These are phyloP conservation scores for Blastobotrys arbuscula DNA, from an alignment of 1,139 yeast genomes.

Conservation along the genomic window DNA sequence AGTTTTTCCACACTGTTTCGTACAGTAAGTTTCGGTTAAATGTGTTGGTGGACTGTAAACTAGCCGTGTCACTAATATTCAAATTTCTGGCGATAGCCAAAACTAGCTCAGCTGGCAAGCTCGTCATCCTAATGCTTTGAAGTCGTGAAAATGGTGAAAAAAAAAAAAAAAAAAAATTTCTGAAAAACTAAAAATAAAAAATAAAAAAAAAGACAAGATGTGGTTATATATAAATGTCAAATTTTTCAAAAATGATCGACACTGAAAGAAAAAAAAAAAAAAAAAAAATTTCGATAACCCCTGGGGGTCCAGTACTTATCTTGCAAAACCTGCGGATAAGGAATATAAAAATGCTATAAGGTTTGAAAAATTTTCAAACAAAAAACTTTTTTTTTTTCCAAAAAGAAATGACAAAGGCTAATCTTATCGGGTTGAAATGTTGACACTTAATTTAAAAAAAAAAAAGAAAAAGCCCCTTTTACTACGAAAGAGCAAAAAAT, in stretches of 20 bases:
- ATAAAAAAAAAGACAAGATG: not conserved
- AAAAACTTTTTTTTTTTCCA: too few species aligned
- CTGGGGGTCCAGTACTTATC: too few species aligned
- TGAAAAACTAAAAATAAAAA: not conserved
- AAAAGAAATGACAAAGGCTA: too few species aligned
- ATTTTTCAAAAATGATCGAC: not conserved
- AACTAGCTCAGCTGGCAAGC: slow-evolving; percentile 6
- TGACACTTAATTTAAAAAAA: too few species aligned
- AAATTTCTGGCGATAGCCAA: not conserved
- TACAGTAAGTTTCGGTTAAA: not conserved
- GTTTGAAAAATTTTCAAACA: too few species aligned
- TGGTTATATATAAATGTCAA: not conserved
- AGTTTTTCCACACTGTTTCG: slow-evolving; percentile 1
- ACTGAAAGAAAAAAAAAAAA: not conserved
- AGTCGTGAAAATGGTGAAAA: not conserved
- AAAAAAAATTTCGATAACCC: not conserved
- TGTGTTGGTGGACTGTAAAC: not conserved
- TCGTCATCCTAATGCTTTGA: not conserved
- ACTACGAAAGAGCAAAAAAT: too few species aligned
- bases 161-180: not conserved
- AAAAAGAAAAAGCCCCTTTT: too few species aligned
- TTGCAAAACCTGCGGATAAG: too few species aligned
- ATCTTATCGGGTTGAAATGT: too few species aligned
- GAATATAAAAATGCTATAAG: too few species aligned
- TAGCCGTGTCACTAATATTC: not conserved